These are phyloP conservation scores for Mucor piriformis DNA, from an alignment of 371 early-diverging fungal genomes.

Conservation along the genomic window DNA sequence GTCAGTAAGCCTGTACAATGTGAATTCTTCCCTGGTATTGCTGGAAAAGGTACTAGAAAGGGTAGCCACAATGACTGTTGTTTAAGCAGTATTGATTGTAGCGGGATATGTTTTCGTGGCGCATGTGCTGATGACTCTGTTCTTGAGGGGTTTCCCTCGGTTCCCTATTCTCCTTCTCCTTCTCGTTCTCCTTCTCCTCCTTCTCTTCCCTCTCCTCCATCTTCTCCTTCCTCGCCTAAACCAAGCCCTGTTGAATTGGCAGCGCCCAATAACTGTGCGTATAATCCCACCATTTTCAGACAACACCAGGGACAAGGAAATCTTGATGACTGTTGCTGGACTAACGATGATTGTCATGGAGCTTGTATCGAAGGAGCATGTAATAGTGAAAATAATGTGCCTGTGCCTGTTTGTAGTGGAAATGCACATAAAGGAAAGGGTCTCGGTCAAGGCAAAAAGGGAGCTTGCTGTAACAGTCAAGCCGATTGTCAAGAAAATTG, in stretches of 20 bases:
- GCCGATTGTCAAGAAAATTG: conserved; percentile 21
- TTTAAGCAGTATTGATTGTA: not conserved
- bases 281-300: not conserved
- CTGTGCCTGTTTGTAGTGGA: not conserved
- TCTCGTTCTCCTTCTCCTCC: too few relatives aligned
- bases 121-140: not conserved
- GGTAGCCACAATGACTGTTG: not conserved
- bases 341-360: conserved; percentile 15
- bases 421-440: conserved; percentile 17
- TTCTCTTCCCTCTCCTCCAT: too few relatives aligned
- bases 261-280: not conserved
- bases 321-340: not conserved
- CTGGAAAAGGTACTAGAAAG: not conserved
- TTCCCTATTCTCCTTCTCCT: not conserved
- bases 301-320: conserved; percentile 9
- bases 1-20: not conserved
- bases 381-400: not conserved
- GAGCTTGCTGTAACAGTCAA: not conserved
- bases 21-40: not conserved
- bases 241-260: not conserved
- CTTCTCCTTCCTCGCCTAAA: too few relatives aligned
- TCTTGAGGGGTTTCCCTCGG: not conserved
- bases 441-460: conserved; percentile 6
- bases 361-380: conserved; percentile 21
- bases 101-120: not conserved